Base-by-base conservation (phyloP, 352 stramenopile genomes). In the Phytophthora fragariae region DNA sequence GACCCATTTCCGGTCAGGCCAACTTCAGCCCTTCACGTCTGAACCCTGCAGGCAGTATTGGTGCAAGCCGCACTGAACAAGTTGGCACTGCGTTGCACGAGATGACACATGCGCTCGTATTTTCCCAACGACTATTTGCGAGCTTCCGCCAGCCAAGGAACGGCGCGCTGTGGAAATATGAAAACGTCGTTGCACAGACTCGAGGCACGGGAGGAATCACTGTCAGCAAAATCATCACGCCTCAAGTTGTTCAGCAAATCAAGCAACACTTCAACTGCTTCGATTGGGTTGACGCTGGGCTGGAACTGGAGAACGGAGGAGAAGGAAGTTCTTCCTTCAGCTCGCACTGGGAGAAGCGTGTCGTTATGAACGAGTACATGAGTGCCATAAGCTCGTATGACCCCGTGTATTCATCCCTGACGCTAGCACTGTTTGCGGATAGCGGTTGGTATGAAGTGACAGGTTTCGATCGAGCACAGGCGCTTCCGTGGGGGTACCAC, bases 301-400 rank as follows among this genome's bases (percentile, higher is more conserved):
- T 90, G 1, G 89, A 94, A 62, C 69, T 96, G 24, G 89, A 96
- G 61, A 93, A 96, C 41, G 86, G 88, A 1, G 82, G 85, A 21
- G 78, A 80, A 1, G 88, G 89, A 6, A 89, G 83, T 54, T 69
- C 81, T 0, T 81, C 80, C 15, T 92, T 88, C 54, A 92, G 83
- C 10, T 92, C 84, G 3, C 89, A 96, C 67, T 94, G 88, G 88
- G 89, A 96, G n/a, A 94, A 96, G 39, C 87, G 89, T 19, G 54
- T 93, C 15, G 72, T 92, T 3, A 89, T 90, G 80, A 93, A 95
- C 44, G 89, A 95, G 70, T 94, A 92, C 65, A 95, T 95, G 89
- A 94, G 83, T 35, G 86, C 87, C 12, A 93, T 86, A 24, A 91
- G 81, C 37, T 81, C 85, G 50, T 90, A 92, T 59, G 90, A 93